Evolutionary conservation across 75 land plant species (phyloP).

Genomic region (Gnetum montanum): DNA sequence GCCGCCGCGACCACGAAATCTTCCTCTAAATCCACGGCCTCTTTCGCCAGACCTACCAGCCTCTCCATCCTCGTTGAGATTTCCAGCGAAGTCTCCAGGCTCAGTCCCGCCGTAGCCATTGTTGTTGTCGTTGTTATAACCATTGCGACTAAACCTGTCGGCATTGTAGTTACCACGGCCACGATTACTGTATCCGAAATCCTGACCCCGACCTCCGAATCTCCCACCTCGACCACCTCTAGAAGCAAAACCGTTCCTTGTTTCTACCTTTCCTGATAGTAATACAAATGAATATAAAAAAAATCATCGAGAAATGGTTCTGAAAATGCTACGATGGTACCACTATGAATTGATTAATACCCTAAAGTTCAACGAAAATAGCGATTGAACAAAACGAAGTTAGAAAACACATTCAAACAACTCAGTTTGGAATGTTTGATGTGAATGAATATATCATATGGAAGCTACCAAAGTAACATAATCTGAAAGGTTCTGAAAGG

Average conservation of each 20-base stretch:
- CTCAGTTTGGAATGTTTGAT: too few relatives aligned
- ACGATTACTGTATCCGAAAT: conserved; percentile 30
- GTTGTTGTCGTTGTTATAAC: conserved; percentile 14
- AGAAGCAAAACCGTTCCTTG: conserved; percentile 38
- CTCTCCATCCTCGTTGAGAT: conserved; percentile 27
- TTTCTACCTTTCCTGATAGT: too few relatives aligned
- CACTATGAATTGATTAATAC: too few relatives aligned
- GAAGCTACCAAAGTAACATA: too few relatives aligned
- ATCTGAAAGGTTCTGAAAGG: too few relatives aligned
- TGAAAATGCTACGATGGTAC: not conserved
- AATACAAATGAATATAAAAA: not conserved
- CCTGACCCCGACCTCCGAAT: conserved; percentile 37
- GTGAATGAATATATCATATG: too few relatives aligned
- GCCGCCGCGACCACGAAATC: conserved; percentile 23
- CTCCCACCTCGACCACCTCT: conserved; percentile 35
- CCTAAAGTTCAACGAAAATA: too few relatives aligned
- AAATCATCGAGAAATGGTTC: not conserved
- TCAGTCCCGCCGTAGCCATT: conserved; percentile 22
- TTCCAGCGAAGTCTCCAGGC: conserved; percentile 9
- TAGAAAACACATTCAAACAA: too few relatives aligned
- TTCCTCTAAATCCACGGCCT: conserved; percentile 29
- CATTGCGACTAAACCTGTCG: conserved; percentile 11
- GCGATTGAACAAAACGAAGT: too few relatives aligned
- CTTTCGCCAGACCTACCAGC: conserved; percentile 33
- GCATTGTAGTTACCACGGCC: conserved; percentile 25